Conservation (phyloP, 2,329 filamentous ascomycete species). For the Claviceps maximensis region DNA sequence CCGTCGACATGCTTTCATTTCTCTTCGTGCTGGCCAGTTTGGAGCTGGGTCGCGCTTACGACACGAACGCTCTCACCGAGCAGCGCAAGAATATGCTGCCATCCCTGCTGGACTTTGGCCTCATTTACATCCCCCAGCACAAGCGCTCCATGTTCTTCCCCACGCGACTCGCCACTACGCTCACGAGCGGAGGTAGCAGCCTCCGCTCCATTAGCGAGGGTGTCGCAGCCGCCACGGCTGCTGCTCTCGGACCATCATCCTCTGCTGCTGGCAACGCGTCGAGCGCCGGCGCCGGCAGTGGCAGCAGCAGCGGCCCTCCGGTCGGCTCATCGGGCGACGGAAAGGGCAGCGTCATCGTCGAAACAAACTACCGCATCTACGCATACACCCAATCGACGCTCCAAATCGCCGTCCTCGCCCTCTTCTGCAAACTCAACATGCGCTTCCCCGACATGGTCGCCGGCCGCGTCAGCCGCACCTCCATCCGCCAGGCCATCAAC, state of each 20-base stretch:
- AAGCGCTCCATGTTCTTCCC: constrained; percentile 63
- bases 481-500: constrained; percentile 73
- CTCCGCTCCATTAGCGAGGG: constrained; percentile 58
- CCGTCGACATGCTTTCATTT: constrained; percentile 89
- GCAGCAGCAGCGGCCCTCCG: constrained; percentile 13
- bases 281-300: constrained; percentile 11
- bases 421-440: constrained; percentile 78
- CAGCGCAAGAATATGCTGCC: constrained; percentile 82
- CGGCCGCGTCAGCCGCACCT: constrained; percentile 78
- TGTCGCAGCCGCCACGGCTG: constrained; percentile 51
- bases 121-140: constrained; percentile 59
- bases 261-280: neutral
- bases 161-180: constrained; percentile 82
- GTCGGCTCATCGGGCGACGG: constrained; percentile 26
- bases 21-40: constrained; percentile 90
- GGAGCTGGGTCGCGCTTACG: constrained; percentile 83
- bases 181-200: constrained; percentile 69
- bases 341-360: constrained; percentile 83
- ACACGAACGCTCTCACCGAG: constrained; percentile 67
- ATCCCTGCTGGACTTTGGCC: constrained; percentile 80
- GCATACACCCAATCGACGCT: constrained; percentile 90
- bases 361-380: constrained; percentile 96
- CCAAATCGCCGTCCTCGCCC: constrained; percentile 83
- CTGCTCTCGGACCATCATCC: constrained; percentile 25
- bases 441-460: constrained; percentile 92